Base-by-base conservation (phyloP, 2,329 filamentous ascomycete species). In the Xylaria sp. region DNA sequence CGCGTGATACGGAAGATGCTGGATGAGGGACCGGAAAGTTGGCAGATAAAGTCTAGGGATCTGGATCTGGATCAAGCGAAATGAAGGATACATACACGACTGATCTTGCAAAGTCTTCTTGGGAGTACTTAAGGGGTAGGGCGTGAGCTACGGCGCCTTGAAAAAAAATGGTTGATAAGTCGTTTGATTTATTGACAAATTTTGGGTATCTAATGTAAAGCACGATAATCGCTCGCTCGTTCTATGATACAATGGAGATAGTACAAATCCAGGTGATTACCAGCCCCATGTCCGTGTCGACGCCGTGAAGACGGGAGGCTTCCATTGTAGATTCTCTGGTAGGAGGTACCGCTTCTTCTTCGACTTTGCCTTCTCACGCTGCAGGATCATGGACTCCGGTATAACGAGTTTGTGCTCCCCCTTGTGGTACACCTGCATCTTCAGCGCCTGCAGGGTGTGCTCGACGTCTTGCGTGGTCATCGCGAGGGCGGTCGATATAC, bases 401-500 rank as follows among this genome's bases (percentile, higher is more conserved):
- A 99, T 85, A 28, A 98, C 93, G 73, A 99, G 93, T 79, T 98
- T 95, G 84, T 98, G 96, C 77, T 97, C 94, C 72, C 94, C 94
- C 84, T 97, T 97, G 75, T 94, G 93, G 78, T 98, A 98, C 53
- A 96, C 88, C 77, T 98, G 88, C 93, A 99, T 97, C 78, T 95
- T 96, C 68, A 97, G 84, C 65, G 94, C 94, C 78, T 97, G 94
- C 60, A 99, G 81, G 0, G 96, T 98, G 79, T 97, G 94, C 79
- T 98, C 90, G 15, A 99, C 95, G 78, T 99, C 96, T 75, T 94
- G 93, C 6, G 94, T 94, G n/a, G 95, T 98, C 95, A 99, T 98
- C 2, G 94, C 92, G 9, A 96, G 89, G 39, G 89, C 81, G 6
- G 87, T 84, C 0, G 93, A 94, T 60, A 99, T 88, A 58, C 92